Percentiles rank a stretch among this genome's conserved stretches.
Evolutionary conservation across 495 filamentous ascomycete genomes (phyloP).

Genomic region (Aspergillus olivimuriae): DNA sequence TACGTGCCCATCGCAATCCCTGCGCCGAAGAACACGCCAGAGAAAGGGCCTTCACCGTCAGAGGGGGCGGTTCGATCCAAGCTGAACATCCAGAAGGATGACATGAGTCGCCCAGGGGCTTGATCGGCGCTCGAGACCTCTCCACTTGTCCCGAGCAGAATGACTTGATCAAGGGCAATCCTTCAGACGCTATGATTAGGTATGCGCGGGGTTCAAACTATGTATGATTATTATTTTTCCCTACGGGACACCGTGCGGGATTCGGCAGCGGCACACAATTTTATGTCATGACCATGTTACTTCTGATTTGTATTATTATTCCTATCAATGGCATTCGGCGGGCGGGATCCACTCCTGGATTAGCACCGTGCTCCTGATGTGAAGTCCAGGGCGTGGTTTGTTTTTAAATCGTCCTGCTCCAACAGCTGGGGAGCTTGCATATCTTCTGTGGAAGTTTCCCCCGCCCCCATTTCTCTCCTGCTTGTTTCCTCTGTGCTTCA

Average conservation of each 20-base stretch:
- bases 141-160: background rate
- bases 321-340: conserved; percentile 10
- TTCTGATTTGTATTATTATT: conserved; percentile 9
- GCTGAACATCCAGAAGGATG: background rate
- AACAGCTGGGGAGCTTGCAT: background rate
- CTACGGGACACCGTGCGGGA: background rate
- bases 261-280: conserved; percentile 1
- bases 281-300: background rate
- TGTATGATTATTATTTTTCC: conserved; percentile 2
- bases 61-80: conserved; percentile 1
- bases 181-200: conserved; percentile 3
- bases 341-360: conserved; percentile 8
- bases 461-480: background rate
- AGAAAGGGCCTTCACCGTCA: too few relatives aligned
- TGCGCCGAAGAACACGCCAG: too few relatives aligned
- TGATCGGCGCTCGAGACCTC: background rate
- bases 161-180: conserved; percentile 1
- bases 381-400: background rate
- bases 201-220: conserved; percentile 6
- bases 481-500: background rate
- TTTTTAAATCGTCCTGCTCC: conserved; percentile 4
- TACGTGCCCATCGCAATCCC: too few relatives aligned
- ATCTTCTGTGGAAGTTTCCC: background rate
- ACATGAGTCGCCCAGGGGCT: background rate
- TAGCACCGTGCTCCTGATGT: background rate